Evolutionary conservation across 2,329 filamentous ascomycete genomes (phyloP), one percentile per base, ranked within the genome.

Genomic region (Arachnomyces sp.): DNA sequence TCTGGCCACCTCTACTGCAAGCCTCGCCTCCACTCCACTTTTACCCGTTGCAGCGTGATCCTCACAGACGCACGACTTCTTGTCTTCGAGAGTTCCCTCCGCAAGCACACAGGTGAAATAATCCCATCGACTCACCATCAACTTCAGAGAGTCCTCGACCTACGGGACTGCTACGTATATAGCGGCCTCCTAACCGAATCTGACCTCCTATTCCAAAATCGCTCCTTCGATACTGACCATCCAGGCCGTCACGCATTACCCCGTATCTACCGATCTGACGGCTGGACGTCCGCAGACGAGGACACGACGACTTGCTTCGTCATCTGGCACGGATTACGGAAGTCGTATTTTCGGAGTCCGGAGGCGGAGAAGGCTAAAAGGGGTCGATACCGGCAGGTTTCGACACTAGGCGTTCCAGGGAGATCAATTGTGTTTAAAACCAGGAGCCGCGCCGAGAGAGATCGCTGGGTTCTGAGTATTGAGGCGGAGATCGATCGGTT

Each of bases 301-400:
- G 78, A 82, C 50, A 72, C 74, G n/a, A 78, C 78, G 62, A 79
- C 76, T 1, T 78, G 74, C 2, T 82, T 82, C 52, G 78, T 81
- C n/a, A 65, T 82, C 31, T 82, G 78, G 78, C 73, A 79, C 48
- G 73, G 73, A 29, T 68, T 71, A 46, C 68, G 65, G 44, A 78
- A 77, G 51, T 70, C 68, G 7, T 72, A 74, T 51, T 80, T 82
- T 53, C 62, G 62, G 35, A 64, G 60, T 3, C 56, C 54, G n/a
- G 60, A 68, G 44, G 51, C 57, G n/a, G 54, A 57, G 15, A 56
- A 61, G 61, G 57, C 16, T 67, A 67, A 16, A 71, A 67, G 42
- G 61, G 63, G 12, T 59, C 82, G 42, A 77, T 25, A 25, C 21
- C 21, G 71, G 45, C 61, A 75, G 30, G 80, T 83, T 1, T 76